These are phyloP conservation scores for Trichophyton verrucosum DNA, from an alignment of 2,329 filamentous ascomycete species.

Conservation along the genomic window DNA sequence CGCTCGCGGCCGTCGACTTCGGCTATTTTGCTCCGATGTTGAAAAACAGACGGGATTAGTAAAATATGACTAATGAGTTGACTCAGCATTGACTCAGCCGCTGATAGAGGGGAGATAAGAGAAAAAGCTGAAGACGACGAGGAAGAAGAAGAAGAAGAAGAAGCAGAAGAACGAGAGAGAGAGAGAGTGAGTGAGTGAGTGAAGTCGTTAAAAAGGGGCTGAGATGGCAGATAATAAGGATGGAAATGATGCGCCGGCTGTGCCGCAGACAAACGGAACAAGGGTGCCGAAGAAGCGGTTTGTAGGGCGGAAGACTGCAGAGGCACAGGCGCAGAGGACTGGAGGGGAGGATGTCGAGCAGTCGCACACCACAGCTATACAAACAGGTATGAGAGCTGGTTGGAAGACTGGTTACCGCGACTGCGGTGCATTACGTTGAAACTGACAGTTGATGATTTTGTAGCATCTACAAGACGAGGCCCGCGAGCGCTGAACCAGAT, in stretches of 20 bases:
- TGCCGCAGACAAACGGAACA: slow-evolving; percentile 16
- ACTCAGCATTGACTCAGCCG: neutral
- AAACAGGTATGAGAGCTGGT: slow-evolving; percentile 23
- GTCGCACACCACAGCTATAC: slow-evolving; percentile 32
- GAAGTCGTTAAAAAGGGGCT: neutral
- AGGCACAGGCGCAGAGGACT: slow-evolving; percentile 40
- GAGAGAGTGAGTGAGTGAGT: neutral
- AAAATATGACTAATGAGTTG: neutral
- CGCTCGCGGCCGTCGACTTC: neutral
- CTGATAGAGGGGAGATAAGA: neutral
- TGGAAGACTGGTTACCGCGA: neutral
- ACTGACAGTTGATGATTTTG: neutral
- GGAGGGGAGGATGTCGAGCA: slow-evolving; percentile 40
- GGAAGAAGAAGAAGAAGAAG: neutral
- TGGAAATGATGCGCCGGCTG: neutral
- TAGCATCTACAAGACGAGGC: slow-evolving; percentile 54
- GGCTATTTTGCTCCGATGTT: slow-evolving; percentile 4
- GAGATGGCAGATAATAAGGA: neutral
- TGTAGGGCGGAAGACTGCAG: slow-evolving; percentile 65
- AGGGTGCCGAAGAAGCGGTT: slow-evolving; percentile 83
- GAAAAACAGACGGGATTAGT: neutral
- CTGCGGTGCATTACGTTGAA: neutral
- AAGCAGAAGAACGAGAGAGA: neutral
- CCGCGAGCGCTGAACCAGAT: slow-evolving; percentile 83
- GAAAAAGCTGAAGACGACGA: neutral